A percentile compares a stretch with the other conserved stretches of the same genome.
Evolutionary conservation across 176 grass and related monocot genomes (phyloP).

Genomic region (Puccinellia tenuiflora): DNA sequence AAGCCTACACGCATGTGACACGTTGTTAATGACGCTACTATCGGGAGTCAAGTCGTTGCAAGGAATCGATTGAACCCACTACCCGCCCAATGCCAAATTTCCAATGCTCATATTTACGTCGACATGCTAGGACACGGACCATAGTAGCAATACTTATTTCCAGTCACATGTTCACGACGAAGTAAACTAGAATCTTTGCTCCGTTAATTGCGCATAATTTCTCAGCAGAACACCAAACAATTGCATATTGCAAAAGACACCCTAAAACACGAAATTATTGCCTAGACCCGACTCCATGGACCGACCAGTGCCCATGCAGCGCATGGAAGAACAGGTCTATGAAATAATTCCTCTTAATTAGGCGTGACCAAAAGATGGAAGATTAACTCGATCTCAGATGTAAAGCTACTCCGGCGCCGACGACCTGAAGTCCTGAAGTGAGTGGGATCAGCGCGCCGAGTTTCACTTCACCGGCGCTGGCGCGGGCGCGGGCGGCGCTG

Average conservation of each 20-base stretch:
- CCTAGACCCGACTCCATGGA: constrained; percentile 43
- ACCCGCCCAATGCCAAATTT: background rate
- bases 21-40: background rate
- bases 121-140: constrained; percentile 11
- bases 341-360: constrained; percentile 50
- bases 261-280: constrained; percentile 45
- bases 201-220: constrained; percentile 13
- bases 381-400: background rate
- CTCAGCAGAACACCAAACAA: background rate
- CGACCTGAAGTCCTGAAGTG: too few relatives aligned
- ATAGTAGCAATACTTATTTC: constrained; percentile 17
- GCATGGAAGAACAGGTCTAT: constrained; percentile 40
- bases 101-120: constrained; percentile 10
- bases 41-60: background rate
- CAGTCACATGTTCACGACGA: constrained; percentile 15
- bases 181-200: background rate
- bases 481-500: constrained; percentile 34
- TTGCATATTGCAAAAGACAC: background rate
- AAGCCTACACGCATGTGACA: background rate
- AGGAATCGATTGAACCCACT: background rate
- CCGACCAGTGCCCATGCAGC: background rate
- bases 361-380: background rate
- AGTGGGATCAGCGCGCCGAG: background rate
- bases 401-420: background rate
- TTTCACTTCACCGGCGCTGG: constrained; percentile 38